phyloP scores from a whole-genome alignment of 768 basidiomycete genomes.

The Pulveroboletus sp. region DNA sequence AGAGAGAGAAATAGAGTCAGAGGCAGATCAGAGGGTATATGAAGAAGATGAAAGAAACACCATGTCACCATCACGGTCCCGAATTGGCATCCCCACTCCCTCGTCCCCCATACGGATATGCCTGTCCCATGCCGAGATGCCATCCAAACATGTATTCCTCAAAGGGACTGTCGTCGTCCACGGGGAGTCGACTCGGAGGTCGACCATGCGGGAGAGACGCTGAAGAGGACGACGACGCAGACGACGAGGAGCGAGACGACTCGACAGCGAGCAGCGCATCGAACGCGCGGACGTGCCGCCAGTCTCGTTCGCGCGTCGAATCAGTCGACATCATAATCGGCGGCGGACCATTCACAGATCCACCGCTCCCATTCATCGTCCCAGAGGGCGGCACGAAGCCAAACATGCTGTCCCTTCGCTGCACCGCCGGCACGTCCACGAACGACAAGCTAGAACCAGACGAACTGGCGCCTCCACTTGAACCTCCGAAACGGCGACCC shows the following conservation, averaged over 20 bases:
- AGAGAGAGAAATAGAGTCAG: no score
- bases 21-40: no score
- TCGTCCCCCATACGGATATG: slow-evolving; percentile 2
- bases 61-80: neutral
- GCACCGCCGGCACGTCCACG: slow-evolving; percentile 5
- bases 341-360: neutral
- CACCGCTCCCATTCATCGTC: slow-evolving; percentile 1
- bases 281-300: slow-evolving; percentile 12
- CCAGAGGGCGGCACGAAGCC: slow-evolving; percentile 4
- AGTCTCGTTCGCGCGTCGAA: slow-evolving; percentile 12
- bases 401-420: slow-evolving; percentile 13
- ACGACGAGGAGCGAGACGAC: slow-evolving; percentile 19
- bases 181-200: slow-evolving; percentile 18
- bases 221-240: slow-evolving; percentile 8
- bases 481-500: neutral
- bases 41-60: no score
- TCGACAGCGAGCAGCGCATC: slow-evolving; percentile 9
- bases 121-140: neutral
- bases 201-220: slow-evolving; percentile 4
- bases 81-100: slow-evolving; percentile 8
- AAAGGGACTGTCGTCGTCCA: slow-evolving; percentile 17
- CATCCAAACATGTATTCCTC: slow-evolving; percentile 19
- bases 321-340: slow-evolving; percentile 8
- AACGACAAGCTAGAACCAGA: slow-evolving; percentile 6
- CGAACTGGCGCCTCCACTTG: neutral